Base-by-base conservation (phyloP, 1,284 basidiomycete species). In the Moesziomyces aphidis region DNA sequence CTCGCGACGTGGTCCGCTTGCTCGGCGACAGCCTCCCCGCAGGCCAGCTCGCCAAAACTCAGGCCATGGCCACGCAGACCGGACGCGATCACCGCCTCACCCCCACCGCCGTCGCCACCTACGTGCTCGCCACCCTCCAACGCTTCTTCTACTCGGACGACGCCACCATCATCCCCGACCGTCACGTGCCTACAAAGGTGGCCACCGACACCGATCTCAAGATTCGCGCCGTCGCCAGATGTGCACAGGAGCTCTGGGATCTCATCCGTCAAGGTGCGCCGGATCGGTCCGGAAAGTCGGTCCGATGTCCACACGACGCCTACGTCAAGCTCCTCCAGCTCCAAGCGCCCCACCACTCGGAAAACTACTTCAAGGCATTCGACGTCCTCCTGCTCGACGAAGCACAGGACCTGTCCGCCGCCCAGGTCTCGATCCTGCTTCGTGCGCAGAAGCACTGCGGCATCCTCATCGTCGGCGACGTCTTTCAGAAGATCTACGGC, bases 401-500 rank as follows among this genome's bases (percentile, higher is more conserved):
- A 48, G 80, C 80, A 19, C 80, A 82, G 56, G 80, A 82, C 61
- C 42, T 82, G 57, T 82, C 80, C 4, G 74, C 73, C 24, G 79
- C 78, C 26, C 80, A 82, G 49, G 74, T 74, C 13, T 76, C 72
- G 15, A 70, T 82, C 22, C 61, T 82, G 11, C 61, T 80, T 31
- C 55, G 77, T 1, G 78, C 77, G 17, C 71, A 70, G 39, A 71
- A 70, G 39, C 56, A 73, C 47, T 82, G 77, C 45, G 80, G 75
- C 22, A 73, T 82, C 28, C 71, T 82, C 48, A 73, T 82, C 13
- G 80, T 82, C 22, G 80, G 80, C 49, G 80, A 82, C 50, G 71
- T 76, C 31, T 76, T 80, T 44, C 80, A 82, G 46, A 82, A 82
- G 70, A 80, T 82, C 50, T 82, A 82, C 51, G 80, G 75, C n/a